Percentiles rank a stretch among this genome's conserved stretches.
phyloP scores from a whole-genome alignment of 1,139 yeast species.

The Suhomyces chickasaworum region DNA sequence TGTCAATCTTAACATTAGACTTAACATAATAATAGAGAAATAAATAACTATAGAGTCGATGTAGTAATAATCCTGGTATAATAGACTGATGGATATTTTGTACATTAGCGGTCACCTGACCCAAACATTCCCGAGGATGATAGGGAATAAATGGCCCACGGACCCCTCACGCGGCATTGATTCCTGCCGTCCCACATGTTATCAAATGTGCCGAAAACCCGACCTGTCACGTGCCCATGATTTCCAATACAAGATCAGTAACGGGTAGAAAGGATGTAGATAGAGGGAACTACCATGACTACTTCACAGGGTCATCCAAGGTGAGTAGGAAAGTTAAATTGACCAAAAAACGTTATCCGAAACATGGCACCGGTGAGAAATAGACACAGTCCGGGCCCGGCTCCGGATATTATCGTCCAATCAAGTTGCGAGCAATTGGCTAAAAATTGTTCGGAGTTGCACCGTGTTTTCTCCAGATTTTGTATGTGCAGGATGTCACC shows the following conservation, averaged over 20 bases:
- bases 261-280: not conserved
- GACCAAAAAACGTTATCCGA: not conserved
- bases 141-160: not conserved
- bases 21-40: too few relatives aligned
- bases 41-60: too few relatives aligned
- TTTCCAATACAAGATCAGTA: not conserved
- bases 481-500: slow-evolving; percentile 13
- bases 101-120: not conserved
- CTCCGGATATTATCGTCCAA: slow-evolving; percentile 11
- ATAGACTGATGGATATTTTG: too few relatives aligned
- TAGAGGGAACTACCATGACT: not conserved
- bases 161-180: not conserved
- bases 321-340: not conserved
- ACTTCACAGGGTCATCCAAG: not conserved
- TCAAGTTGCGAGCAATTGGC: slow-evolving; percentile 12
- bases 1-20: too few relatives aligned
- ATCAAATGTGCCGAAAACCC: not conserved
- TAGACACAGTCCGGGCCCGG: slow-evolving; percentile 11
- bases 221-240: not conserved
- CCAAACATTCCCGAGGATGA: not conserved
- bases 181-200: not conserved
- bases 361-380: not conserved
- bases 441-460: slow-evolving; percentile 15
- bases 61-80: not conserved
- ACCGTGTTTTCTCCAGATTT: slow-evolving; percentile 17